Base-by-base conservation (phyloP, 345 rosid genomes). In the Eutrema yunnanense region DNA sequence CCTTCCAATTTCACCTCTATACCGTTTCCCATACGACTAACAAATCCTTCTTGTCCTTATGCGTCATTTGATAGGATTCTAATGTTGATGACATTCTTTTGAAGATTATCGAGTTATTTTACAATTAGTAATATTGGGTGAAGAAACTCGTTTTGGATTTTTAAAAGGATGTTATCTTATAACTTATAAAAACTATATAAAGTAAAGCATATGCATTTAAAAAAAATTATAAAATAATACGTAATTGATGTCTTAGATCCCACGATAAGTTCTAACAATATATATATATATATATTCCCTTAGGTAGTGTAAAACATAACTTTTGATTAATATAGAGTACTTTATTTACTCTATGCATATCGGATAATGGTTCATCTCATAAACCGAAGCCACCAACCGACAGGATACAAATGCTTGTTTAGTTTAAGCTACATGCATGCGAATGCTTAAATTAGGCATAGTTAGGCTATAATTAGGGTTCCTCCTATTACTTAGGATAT, bases 401-500 rank as follows among this genome's bases (percentile, higher is more conserved):
- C 73, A 67, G 6, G 14, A 67, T 16, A 59, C 46, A 52, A 42
- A 43, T n/a, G 53, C 32, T 67, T 33, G 34, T 74, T 74, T 67
- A 52, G 73, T 51, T 74, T 49, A 70, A 57, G 73, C 37, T 56
- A 50, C 40, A 59, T 67, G 61, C 67, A 50, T 59, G 61, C 42
- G 30, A 74, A 59, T 32, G 67, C 54, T 41, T 64, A 36, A 56
- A 65, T 26, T 56, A 73, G 22, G 26, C 9, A 73, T 0, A 3
- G 40, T 29, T 54, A 64, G 7, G 10, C 10, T 19, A 48, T 16
- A 16, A 16, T 22, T 33, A 59, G 41, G 78, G n/a, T 43, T 67
- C 73, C 54, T 74, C 67, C 73, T 67, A 74, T n/a, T 67, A 50
- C 62, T 26, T 74, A 50, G 73, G 56, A 74, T 74, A 62, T 67